Evolutionary conservation across 345 rosid genomes (phyloP).

Genomic region (Passiflora organensis): DNA sequence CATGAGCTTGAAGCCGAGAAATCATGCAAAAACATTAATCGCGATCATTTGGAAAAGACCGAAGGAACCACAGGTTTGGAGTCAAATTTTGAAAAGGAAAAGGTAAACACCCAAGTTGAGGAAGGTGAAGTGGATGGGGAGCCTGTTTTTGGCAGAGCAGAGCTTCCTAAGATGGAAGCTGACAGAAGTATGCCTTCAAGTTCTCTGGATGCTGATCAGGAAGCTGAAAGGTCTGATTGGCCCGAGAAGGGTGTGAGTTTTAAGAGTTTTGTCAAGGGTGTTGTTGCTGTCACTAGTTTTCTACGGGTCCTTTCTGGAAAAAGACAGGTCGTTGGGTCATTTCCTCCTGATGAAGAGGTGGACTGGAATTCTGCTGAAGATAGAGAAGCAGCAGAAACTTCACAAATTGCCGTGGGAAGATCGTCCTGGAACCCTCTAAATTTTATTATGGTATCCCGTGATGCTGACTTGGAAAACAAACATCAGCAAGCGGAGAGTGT

Average conservation of each 20-base stretch:
- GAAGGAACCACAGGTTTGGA: slow-evolving; percentile 9
- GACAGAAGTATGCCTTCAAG: slow-evolving; percentile 22
- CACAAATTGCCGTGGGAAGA: slow-evolving; percentile 36
- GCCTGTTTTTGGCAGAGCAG: slow-evolving; percentile 48
- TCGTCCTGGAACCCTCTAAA: slow-evolving; percentile 65
- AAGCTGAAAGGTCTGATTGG: slow-evolving; percentile 44
- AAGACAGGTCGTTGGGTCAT: slow-evolving; percentile 23
- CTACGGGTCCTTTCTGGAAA: slow-evolving; percentile 53
- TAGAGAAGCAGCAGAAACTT: slow-evolving; percentile 27
- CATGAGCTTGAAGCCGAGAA: not conserved
- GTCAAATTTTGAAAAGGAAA: slow-evolving; percentile 12
- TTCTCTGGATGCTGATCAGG: slow-evolving; percentile 31
- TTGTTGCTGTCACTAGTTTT: slow-evolving; percentile 53
- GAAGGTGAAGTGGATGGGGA: slow-evolving; percentile 27
- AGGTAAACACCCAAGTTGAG: slow-evolving; percentile 1
- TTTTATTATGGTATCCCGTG: slow-evolving; percentile 45
- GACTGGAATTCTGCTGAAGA: slow-evolving; percentile 24
- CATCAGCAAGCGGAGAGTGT: slow-evolving; percentile 22
- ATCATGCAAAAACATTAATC: slow-evolving; percentile 3
- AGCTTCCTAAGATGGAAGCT: slow-evolving; percentile 42
- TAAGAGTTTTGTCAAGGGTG: slow-evolving; percentile 61
- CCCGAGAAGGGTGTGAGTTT: slow-evolving; percentile 66
- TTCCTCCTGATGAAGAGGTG: slow-evolving; percentile 22
- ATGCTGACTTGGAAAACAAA: slow-evolving; percentile 35
- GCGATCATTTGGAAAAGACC: slow-evolving; percentile 13